Base-by-base conservation (phyloP, 169 alveolate genomes). In the Plasmodium adleri region DNA sequence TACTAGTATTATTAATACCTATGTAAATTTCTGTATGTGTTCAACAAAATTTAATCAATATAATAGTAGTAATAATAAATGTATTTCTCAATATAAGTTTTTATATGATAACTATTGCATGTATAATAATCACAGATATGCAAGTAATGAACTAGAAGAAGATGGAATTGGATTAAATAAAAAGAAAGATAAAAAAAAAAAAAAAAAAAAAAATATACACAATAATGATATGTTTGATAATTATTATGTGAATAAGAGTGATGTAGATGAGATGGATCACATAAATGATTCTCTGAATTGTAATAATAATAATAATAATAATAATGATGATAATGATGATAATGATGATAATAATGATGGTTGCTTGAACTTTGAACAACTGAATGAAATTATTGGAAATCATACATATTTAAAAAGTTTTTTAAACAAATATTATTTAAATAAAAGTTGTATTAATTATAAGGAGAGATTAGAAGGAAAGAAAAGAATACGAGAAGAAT, bases 1-100 rank as follows among this genome's bases (percentile, higher is more conserved):
- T 60, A 86, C 92, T 13, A 86, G 70, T 66, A 86, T 86, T 26
- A 86, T 86, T n/a, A 72, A 86, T 56, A 52, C 75, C 1, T 39
- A 62, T 43, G 87, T 72, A 1, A 86, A 86, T 39, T 86, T 86
- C 32, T 86, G 87, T 15, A 43, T 22, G 3, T 32, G 71, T 2
- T 24, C 39, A 1, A 45, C 24, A 6, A 15, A 39, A 0, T 7
- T n/a, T 2, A n/a, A 24, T 1, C 49, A 13, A 2, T 4, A 7
- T 52, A 24, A 6, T 1, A 1, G n/a, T 59, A 60, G 10, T 56
- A 49, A 20, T 12, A 15, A 13, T n/a, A 50, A 47, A 8, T 26
- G 56, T 13, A 56, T 70, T 32, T 2, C 56, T 63, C 17, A 56
- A 56, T 13, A 56, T 13, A 56, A 56, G 10, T 20, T 8, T n/a